These are phyloP conservation scores for Leishmania braziliensis DNA, from an alignment of 208 protist species.

Conservation along the genomic window DNA sequence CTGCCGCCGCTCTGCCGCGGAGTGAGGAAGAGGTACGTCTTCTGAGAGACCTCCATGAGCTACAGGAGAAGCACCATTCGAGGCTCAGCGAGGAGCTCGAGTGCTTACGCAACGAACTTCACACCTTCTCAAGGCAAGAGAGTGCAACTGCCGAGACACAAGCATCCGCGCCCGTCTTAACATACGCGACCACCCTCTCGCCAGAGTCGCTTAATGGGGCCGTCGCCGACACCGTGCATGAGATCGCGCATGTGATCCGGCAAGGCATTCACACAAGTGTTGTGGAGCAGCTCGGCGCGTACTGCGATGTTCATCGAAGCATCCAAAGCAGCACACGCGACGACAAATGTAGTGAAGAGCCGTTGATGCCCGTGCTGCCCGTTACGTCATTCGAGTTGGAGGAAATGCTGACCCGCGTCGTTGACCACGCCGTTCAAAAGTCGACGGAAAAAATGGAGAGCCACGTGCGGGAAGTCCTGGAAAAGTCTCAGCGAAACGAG, in stretches of 20 bases:
- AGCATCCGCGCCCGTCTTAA: background rate
- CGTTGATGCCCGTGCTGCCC: slow-evolving; percentile 27
- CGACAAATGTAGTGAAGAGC: background rate
- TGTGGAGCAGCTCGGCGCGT: slow-evolving; percentile 26
- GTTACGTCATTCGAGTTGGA: slow-evolving; percentile 38
- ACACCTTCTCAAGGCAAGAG: background rate
- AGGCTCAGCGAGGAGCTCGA: slow-evolving; percentile 4
- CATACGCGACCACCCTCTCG: background rate
- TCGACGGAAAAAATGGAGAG: slow-evolving; percentile 7
- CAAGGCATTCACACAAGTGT: slow-evolving; percentile 18
- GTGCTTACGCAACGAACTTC: slow-evolving; percentile 13
- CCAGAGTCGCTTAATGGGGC: slow-evolving; percentile 6
- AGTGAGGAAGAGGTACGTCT: slow-evolving; percentile 20
- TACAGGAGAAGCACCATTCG: slow-evolving; percentile 17
- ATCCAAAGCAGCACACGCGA: background rate
- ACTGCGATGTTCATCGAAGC: slow-evolving; percentile 32
- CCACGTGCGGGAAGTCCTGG: slow-evolving; percentile 25
- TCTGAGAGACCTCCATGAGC: slow-evolving; percentile 12
- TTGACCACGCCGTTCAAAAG: slow-evolving; percentile 12
- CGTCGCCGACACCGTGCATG: background rate
- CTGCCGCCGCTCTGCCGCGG: background rate
- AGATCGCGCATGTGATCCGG: slow-evolving; percentile 1
- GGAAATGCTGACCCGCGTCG: slow-evolving; percentile 32
- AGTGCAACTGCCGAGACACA: background rate
- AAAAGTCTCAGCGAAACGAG: slow-evolving; percentile 7